phyloP scores from a whole-genome alignment of 345 rosid genomes.

The Triadica sebifera region DNA sequence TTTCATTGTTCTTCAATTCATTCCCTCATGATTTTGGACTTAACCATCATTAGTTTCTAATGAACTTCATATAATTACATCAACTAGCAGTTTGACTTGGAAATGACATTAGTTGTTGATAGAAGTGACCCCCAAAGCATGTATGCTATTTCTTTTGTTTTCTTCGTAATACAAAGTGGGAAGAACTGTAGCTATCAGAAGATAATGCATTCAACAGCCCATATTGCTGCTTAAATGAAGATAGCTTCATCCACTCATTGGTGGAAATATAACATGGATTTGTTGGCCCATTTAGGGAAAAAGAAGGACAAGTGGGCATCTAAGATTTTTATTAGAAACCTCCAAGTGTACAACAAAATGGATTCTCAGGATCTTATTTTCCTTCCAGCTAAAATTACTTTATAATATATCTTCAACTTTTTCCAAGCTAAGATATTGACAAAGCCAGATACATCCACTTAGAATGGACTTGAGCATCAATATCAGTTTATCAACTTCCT shows the following conservation, averaged over 20 bases:
- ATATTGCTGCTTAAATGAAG: background rate
- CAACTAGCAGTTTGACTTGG: background rate
- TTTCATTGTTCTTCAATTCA: background rate
- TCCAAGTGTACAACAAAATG: background rate
- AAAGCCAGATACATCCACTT: background rate
- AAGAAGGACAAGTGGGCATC: background rate
- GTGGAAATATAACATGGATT: background rate
- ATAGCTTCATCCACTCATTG: background rate
- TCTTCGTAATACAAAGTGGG: background rate
- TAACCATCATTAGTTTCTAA: background rate
- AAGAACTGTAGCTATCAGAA: background rate
- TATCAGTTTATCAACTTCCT: background rate
- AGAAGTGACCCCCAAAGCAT: background rate
- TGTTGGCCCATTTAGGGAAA: background rate
- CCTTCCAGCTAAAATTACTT: too few relatives aligned
- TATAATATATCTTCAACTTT: too few relatives aligned
- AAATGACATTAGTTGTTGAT: slow-evolving; percentile 1
- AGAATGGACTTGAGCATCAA: background rate
- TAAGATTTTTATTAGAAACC: background rate
- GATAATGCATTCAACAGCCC: background rate
- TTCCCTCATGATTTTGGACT: background rate
- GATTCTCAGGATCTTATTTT: too few relatives aligned
- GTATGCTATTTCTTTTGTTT: background rate
- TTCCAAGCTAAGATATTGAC: background rate
- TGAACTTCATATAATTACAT: background rate